phyloP scores from a whole-genome alignment of 2,329 filamentous ascomycete species.

The Neopestalotiopsis sp. region DNA sequence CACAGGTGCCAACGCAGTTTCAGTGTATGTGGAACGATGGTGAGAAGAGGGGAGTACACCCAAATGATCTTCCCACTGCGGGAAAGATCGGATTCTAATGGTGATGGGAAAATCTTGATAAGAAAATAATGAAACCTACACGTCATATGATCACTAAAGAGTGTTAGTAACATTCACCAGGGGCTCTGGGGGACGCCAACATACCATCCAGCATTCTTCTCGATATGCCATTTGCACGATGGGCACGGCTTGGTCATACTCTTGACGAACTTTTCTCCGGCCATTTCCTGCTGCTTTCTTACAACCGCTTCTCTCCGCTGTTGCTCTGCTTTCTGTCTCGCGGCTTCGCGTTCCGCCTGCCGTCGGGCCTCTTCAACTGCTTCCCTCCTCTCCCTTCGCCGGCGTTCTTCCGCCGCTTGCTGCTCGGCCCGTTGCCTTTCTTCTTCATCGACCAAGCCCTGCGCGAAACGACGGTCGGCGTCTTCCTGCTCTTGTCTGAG shows the following conservation, averaged over 20 bases:
- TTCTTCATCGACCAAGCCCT: too few relatives aligned
- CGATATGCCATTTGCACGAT: slow-evolving; percentile 23
- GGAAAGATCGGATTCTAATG: not conserved
- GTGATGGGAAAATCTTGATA: not conserved
- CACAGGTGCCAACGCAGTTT: not conserved
- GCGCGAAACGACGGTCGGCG: too few relatives aligned
- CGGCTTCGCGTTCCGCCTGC: not conserved
- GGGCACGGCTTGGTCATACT: slow-evolving; percentile 25
- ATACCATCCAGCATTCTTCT: slow-evolving; percentile 27
- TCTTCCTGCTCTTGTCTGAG: too few relatives aligned
- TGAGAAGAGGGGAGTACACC: not conserved
- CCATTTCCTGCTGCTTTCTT: slow-evolving; percentile 20
- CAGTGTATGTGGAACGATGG: not conserved
- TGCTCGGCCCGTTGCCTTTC: too few relatives aligned
- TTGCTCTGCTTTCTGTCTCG: not conserved
- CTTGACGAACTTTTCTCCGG: slow-evolving; percentile 18
- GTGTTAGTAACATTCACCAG: not conserved
- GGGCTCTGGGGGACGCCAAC: not conserved
- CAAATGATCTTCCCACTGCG: too few relatives aligned
- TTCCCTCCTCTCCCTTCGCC: too few relatives aligned
- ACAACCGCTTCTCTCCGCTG: not conserved
- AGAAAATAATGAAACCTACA: slow-evolving; percentile 21
- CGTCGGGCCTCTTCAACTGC: too few relatives aligned
- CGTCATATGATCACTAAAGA: slow-evolving; percentile 24
- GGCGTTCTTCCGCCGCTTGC: too few relatives aligned